A percentile compares a stretch with the other conserved stretches of the same genome.
phyloP scores from a whole-genome alignment of 257 asterid species.

The Nicotiana knightiana region DNA sequence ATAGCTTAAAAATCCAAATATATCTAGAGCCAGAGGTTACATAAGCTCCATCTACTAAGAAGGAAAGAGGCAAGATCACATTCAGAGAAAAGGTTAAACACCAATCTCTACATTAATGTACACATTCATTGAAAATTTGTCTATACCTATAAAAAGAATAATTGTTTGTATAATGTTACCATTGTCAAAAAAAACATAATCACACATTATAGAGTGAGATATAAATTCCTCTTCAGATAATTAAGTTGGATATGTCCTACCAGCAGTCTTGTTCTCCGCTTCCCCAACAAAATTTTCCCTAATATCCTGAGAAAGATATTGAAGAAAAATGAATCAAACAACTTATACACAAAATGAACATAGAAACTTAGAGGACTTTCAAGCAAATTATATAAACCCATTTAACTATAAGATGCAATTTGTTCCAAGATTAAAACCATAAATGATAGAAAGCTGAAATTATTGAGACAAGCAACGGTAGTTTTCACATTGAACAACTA shows the following conservation, averaged over 20 bases:
- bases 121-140: neutral
- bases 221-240: constrained; percentile 11
- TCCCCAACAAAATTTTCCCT: constrained; percentile 31
- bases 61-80: neutral
- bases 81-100: neutral
- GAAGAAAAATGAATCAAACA: constrained; percentile 16
- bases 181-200: neutral
- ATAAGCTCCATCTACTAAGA: neutral
- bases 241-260: constrained; percentile 35
- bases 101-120: neutral
- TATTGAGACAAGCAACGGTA: neutral
- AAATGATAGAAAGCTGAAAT: neutral
- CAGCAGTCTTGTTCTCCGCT: constrained; percentile 39
- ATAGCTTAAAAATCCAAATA: constrained; percentile 1
- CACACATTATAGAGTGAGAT: neutral
- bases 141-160: neutral
- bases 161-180: neutral
- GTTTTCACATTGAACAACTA: neutral
- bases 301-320: constrained; percentile 44
- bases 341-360: constrained; percentile 13
- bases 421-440: neutral
- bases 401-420: neutral
- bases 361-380: neutral
- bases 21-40: neutral
- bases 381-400: neutral